Conservation (phyloP, 164 flowering plant genomes). For the Berberis vulgaris region DNA sequence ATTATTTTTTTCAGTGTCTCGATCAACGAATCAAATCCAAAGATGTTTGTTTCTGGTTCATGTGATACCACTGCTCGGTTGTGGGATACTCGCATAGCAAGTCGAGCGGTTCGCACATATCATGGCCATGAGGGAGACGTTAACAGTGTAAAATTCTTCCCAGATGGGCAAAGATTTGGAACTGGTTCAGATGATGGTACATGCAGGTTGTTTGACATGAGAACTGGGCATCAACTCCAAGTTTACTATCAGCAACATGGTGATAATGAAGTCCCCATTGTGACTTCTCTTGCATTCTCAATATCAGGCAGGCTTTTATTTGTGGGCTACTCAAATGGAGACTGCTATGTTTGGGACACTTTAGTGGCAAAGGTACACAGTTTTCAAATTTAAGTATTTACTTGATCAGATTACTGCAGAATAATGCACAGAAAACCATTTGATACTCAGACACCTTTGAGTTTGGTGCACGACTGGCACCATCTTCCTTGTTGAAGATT, state of each 20-base stretch:
- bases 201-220: constrained; percentile 80
- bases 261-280: constrained; percentile 55
- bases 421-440: too few relatives aligned
- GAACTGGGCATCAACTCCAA: constrained; percentile 96
- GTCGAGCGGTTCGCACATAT: constrained; percentile 90
- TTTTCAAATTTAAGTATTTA: background rate
- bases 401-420: too few relatives aligned
- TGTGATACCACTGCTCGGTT: constrained; percentile 88
- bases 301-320: constrained; percentile 94
- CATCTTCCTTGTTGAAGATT: too few relatives aligned
- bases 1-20: constrained; percentile 55
- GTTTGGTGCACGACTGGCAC: too few relatives aligned
- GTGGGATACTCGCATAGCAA: constrained; percentile 95
- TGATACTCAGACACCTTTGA: too few relatives aligned
- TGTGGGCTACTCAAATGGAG: constrained; percentile 81
- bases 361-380: constrained; percentile 66
- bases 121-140: constrained; percentile 94
- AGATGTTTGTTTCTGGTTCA: constrained; percentile 90
- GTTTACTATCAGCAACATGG: constrained; percentile 58
- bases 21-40: constrained; percentile 65
- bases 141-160: constrained; percentile 88
- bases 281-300: constrained; percentile 87
- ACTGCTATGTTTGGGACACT: constrained; percentile 95
- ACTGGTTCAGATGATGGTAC: constrained; percentile 98
- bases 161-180: constrained; percentile 94